Evolutionary conservation across 371 early-diverging fungal genomes (phyloP).

Genomic region (Mortierella sp.): DNA sequence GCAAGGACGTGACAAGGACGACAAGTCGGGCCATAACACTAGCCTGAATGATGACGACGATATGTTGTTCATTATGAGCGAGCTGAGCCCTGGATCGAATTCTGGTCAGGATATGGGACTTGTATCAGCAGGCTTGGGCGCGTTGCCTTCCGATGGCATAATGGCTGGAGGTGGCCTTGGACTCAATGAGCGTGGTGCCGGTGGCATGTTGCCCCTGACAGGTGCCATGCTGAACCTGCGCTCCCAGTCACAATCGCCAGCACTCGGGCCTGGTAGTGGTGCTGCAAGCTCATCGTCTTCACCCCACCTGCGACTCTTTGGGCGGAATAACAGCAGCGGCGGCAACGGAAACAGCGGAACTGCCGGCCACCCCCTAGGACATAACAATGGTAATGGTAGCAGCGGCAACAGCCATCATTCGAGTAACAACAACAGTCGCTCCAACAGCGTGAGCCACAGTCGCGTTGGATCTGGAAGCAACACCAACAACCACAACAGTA

Average conservation of each 20-base stretch:
- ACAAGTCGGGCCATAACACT: slow-evolving; percentile 23
- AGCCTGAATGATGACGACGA: slow-evolving; percentile 55
- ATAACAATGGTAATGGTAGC: background rate
- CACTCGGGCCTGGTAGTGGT: slow-evolving; percentile 15
- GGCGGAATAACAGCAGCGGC: background rate
- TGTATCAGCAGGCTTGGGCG: background rate
- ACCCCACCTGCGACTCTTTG: slow-evolving; percentile 43
- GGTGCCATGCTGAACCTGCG: slow-evolving; percentile 38
- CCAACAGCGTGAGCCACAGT: slow-evolving; percentile 31
- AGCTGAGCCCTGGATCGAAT: slow-evolving; percentile 40
- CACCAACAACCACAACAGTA: slow-evolving; percentile 28
- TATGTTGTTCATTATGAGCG: slow-evolving; percentile 57
- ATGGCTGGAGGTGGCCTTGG: slow-evolving; percentile 16
- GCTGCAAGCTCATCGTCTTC: slow-evolving; percentile 31
- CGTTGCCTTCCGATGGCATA: background rate
- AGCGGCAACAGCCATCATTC: slow-evolving; percentile 19
- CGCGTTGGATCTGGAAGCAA: slow-evolving; percentile 40
- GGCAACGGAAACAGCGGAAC: slow-evolving; percentile 6
- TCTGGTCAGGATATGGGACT: slow-evolving; percentile 20
- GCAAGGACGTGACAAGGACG: background rate
- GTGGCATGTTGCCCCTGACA: slow-evolving; percentile 29
- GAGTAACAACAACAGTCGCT: slow-evolving; percentile 19
- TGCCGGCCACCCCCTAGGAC: background rate
- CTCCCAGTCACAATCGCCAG: slow-evolving; percentile 41
- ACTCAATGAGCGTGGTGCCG: background rate